Evolutionary conservation across 495 filamentous ascomycete genomes (phyloP).

Genomic region (Zalerion maritima): DNA sequence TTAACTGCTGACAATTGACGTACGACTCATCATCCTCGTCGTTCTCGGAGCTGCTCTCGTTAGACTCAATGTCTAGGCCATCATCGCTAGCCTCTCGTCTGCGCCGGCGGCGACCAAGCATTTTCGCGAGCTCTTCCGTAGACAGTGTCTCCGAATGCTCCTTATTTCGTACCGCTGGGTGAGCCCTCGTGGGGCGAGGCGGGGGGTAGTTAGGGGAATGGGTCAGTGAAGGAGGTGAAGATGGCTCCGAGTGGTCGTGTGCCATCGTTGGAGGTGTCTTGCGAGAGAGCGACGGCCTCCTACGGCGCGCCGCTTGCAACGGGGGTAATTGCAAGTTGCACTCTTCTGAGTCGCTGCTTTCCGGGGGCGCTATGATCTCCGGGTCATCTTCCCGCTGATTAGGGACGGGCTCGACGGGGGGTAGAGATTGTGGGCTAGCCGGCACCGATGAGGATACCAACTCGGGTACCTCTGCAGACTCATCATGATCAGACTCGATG

Average conservation of each 20-base stretch:
- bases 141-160: conserved; percentile 17
- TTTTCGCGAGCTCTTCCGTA: conserved; percentile 26
- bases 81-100: conserved; percentile 10
- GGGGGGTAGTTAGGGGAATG: conserved; percentile 32
- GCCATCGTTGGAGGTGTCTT: conserved; percentile 12
- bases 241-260: conserved; percentile 23
- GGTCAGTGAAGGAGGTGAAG: conserved; percentile 35
- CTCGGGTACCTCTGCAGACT: conserved; percentile 14
- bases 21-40: no score
- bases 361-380: conserved; percentile 29
- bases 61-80: conserved; percentile 5
- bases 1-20: no score
- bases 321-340: conserved; percentile 25
- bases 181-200: conserved; percentile 10
- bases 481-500: conserved; percentile 13
- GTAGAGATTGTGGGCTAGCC: conserved; percentile 8
- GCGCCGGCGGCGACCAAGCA: conserved; percentile 25
- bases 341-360: conserved; percentile 23
- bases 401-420: conserved; percentile 7
- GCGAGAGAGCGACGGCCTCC: conserved; percentile 14
- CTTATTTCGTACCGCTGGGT: conserved; percentile 9
- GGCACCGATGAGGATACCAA: conserved; percentile 14
- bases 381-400: conserved; percentile 15
- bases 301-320: conserved; percentile 21
- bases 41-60: no score